Base-by-base conservation (phyloP, 1,284 basidiomycete species). In the Entoloma clypeatum region DNA sequence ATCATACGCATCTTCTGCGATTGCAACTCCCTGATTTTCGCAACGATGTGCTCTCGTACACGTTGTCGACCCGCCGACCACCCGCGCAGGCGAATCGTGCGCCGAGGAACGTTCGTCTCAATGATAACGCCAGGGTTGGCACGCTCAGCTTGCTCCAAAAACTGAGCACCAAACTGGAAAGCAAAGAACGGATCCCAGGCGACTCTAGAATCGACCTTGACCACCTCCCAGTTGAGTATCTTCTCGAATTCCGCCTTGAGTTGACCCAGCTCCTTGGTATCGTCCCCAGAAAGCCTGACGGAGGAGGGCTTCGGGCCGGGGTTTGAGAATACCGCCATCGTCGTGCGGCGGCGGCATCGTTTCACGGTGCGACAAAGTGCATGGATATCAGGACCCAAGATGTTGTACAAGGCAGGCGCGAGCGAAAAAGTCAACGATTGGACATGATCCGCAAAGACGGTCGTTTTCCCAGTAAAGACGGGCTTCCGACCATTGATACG, bases 141-240 rank as follows among this genome's bases (percentile, higher is more conserved):
- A 2, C 40, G 44, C 43, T 75, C 63, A 11, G 84, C 43, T 1
- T 63, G 54, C 0, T 62, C 49, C 21, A 86, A 42, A 53, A 71
- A 85, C 0, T 17, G 25, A 0, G 38, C 34, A 0, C 84, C 82
- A 3, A 56, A 55, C 0, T 50, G 41, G 4, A 65, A 49, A 13
- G 54, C 53, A 44, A 86, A 79, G 56, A 75, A 85, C 2, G 66
- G 61, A 46, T 86, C 78, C 84, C 84, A 87, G 2, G 74, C 61
- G 3, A 68, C 60, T 30, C 70, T 71, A 10, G 69, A 72, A 28
- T 75, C 66, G 14, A 71, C 53, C 13, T 59, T 65, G 22, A 85
- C 57, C 2, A 69, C 62, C 48, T 86, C 79, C 0, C 85, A 83
- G 1, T 66, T 69, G 0, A 81, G 56, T 9, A 81, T 61, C n/a